These are phyloP conservation scores for Tephrocybe rancida DNA, from an alignment of 768 basidiomycete species.

Conservation along the genomic window DNA sequence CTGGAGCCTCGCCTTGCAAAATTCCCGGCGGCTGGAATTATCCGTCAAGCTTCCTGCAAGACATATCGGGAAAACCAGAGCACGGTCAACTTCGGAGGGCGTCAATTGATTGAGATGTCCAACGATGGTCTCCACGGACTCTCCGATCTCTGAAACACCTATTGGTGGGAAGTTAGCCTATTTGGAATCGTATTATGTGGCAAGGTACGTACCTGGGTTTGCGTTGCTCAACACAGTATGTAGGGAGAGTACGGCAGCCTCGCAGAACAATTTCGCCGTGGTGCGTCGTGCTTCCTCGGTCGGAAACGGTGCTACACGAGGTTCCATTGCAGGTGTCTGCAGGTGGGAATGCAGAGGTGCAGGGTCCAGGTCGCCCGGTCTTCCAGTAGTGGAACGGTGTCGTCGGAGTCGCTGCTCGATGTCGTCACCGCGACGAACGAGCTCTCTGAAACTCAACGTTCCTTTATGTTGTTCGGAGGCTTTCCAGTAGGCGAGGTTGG, in stretches of 20 bases:
- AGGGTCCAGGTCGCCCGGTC: constrained; percentile 33
- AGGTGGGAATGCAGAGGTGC: constrained; percentile 45
- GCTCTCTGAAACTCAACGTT: constrained; percentile 71
- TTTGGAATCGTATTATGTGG: background rate
- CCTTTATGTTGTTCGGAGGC: constrained; percentile 61
- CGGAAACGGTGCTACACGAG: constrained; percentile 31
- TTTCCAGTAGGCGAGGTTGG: constrained; percentile 80
- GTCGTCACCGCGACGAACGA: constrained; percentile 69
- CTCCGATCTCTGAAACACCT: constrained; percentile 75
- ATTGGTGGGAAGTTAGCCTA: constrained; percentile 12
- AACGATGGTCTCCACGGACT: constrained; percentile 56
- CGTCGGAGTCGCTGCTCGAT: constrained; percentile 69
- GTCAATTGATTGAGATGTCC: constrained; percentile 56
- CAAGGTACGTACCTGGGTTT: constrained; percentile 58
- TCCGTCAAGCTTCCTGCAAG: constrained; percentile 76
- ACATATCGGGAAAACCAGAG: constrained; percentile 72
- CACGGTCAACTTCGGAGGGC: constrained; percentile 63
- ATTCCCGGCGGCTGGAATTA: constrained; percentile 56
- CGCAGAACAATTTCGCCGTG: constrained; percentile 62
- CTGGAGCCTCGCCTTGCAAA: constrained; percentile 59
- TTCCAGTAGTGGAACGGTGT: constrained; percentile 33
- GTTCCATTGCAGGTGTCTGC: constrained; percentile 30
- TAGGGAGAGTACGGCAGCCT: constrained; percentile 67
- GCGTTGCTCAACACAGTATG: constrained; percentile 71
- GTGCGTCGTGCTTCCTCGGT: constrained; percentile 49